Conservation (phyloP, 1,284 basidiomycete species). For the Sporisorium graminicola region DNA sequence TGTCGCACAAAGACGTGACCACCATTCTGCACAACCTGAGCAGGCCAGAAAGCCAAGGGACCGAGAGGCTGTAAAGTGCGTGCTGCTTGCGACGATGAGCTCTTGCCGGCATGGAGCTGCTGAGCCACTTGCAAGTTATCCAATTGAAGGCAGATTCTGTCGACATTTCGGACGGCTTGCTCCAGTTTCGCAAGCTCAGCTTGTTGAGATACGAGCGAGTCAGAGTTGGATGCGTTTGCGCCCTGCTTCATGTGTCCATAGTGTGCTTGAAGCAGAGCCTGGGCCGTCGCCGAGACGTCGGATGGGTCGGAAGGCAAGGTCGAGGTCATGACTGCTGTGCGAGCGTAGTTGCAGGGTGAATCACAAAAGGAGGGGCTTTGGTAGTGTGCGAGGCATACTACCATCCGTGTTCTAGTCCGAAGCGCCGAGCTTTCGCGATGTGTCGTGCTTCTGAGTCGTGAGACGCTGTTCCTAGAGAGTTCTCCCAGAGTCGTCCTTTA, state of each 20-base stretch:
- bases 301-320: slow-evolving; percentile 23
- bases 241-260: slow-evolving; percentile 23
- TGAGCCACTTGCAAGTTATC: slow-evolving; percentile 35
- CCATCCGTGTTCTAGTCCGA: neutral
- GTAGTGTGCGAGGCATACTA: neutral
- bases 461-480: neutral
- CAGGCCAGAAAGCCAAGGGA: slow-evolving; percentile 43
- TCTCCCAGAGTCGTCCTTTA: neutral
- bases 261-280: slow-evolving; percentile 42
- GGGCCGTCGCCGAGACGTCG: slow-evolving; percentile 46
- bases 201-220: slow-evolving; percentile 2
- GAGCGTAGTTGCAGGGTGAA: neutral
- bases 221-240: neutral
- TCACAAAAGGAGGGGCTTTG: neutral
- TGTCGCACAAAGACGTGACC: slow-evolving; percentile 27
- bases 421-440: neutral
- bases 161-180: slow-evolving; percentile 14
- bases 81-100: slow-evolving; percentile 5
- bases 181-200: slow-evolving; percentile 23
- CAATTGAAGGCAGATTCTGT: slow-evolving; percentile 37
- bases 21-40: slow-evolving; percentile 8
- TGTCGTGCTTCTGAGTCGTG: neutral
- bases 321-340: slow-evolving; percentile 6
- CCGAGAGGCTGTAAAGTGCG: slow-evolving; percentile 36
- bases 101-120: slow-evolving; percentile 7